Evolutionary conservation across 2,329 filamentous ascomycete genomes (phyloP), one percentile per base, ranked within the genome.

Genomic region (Botrytis byssoidea): DNA sequence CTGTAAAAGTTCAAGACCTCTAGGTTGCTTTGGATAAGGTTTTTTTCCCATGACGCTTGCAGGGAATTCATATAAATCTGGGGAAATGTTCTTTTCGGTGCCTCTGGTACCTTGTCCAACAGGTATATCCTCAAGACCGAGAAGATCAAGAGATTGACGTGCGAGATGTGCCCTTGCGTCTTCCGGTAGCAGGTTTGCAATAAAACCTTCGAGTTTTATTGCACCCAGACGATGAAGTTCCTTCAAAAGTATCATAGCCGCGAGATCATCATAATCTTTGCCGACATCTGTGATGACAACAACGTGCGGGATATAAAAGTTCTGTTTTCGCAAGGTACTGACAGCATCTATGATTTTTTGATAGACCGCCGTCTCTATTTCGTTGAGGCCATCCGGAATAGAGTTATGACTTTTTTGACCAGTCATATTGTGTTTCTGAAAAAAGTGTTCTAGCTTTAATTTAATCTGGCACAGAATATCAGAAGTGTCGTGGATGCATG

Each of bases 221-320:
- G 78, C 51, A 8, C 77, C 77, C 29, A 80, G 71, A 16, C 78
- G 75, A 69, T 79, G 74, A 0, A 80, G 74, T 64, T 81, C 79
- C 55, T 77, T 78, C 16, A 81, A 71, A 57, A 79, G 42, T 4
- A 80, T 70, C 77, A 79, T 75, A 25, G 79, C 79, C 20, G 77
- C 73, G 20, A 81, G 61, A 70, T 81, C 79, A 48, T 81, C 79
- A 65, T 77, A 78, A 60, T 81, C 79, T 64, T 80, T 81, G 3
- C 75, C 78, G 14, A 80, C 73, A 74, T 81, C 79, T 8, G 78
- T 79, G 40, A 80, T 78, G 18, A 77, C 76, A 18, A 78, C 66
- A 10, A 80, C 71, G 4, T 74, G 75, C 20, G 79, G 78, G 16
- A 44, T 48, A 12, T 68, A 66, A 9, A 59, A 22, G 57, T 29